These are phyloP conservation scores for Nephelium lappaceum DNA, from an alignment of 345 rosid species.

Conservation along the genomic window DNA sequence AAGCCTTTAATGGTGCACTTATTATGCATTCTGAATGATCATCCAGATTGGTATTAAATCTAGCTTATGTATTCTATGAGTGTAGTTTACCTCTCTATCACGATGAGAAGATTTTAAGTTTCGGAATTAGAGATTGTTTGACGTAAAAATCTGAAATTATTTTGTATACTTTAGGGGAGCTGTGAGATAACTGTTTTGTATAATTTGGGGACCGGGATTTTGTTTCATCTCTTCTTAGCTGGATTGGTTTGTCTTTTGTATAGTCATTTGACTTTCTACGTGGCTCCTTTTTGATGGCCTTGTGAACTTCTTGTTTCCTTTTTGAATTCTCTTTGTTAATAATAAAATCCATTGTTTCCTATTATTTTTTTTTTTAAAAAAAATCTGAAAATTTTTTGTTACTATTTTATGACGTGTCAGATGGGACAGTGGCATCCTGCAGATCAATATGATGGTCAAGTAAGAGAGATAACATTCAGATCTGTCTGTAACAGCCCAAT, in stretches of 20 bases:
- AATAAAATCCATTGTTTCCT: no score
- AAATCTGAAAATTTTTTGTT: slow-evolving; percentile 14
- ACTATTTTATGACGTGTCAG: slow-evolving; percentile 46
- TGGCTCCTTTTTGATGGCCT: no score
- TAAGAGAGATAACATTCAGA: slow-evolving; percentile 89
- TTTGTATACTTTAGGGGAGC: neutral
- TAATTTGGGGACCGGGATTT: no score
- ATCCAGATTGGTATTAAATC: neutral
- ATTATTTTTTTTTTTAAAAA: no score
- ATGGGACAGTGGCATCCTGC: slow-evolving; percentile 93
- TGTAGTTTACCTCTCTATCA: neutral
- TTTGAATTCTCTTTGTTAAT: no score
- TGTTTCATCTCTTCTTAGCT: no score
- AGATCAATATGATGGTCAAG: slow-evolving; percentile 95
- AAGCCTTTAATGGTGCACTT: neutral
- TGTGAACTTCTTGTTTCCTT: no score
- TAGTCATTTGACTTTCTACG: no score
- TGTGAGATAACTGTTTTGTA: no score
- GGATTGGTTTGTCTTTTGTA: no score
- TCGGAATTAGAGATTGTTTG: neutral
- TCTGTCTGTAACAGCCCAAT: slow-evolving; percentile 86
- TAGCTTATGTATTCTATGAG: neutral
- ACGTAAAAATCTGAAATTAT: slow-evolving; percentile 4
- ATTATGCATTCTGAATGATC: neutral
- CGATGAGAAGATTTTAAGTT: neutral